Conservation (phyloP, 2,329 filamentous ascomycete species). For the Alternaria gansuensis region DNA sequence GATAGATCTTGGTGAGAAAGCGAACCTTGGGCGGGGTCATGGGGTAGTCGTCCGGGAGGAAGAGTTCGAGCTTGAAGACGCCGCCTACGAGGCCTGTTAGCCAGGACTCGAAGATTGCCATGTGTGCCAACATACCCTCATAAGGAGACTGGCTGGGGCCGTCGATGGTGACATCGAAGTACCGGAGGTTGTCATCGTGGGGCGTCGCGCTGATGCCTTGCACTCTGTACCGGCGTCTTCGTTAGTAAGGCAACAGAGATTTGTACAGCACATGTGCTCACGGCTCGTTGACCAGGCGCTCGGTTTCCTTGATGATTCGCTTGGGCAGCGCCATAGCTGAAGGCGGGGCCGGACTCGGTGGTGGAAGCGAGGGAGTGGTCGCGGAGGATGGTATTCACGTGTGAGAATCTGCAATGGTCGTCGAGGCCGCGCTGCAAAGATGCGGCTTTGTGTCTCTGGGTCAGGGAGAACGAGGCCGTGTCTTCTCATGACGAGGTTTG, state of each 20-base stretch:
- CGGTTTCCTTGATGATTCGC: slow-evolving; percentile 97
- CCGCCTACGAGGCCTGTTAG: slow-evolving; percentile 64
- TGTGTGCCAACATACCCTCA: slow-evolving; percentile 72
- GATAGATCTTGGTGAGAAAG: slow-evolving; percentile 98
- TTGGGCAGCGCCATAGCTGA: slow-evolving; percentile 77
- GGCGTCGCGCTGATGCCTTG: slow-evolving; percentile 95
- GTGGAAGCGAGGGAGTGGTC: slow-evolving; percentile 5
- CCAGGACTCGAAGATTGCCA: background rate
- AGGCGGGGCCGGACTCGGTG: slow-evolving; percentile 15
- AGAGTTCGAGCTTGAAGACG: slow-evolving; percentile 95
- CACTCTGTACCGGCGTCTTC: slow-evolving; percentile 66
- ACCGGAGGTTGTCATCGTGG: slow-evolving; percentile 95
- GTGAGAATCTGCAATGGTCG: background rate
- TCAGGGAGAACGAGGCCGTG: slow-evolving; percentile 5
- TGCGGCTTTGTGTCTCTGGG: slow-evolving; percentile 6
- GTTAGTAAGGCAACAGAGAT: slow-evolving; percentile 14
- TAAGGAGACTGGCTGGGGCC: slow-evolving; percentile 93
- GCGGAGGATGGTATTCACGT: slow-evolving; percentile 7
- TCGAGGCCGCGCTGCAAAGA: background rate
- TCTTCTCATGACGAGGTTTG: slow-evolving; percentile 15
- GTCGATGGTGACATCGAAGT: slow-evolving; percentile 97
- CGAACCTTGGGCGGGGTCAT: slow-evolving; percentile 99
- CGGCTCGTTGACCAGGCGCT: slow-evolving; percentile 96
- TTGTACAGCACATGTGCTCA: slow-evolving; percentile 59
- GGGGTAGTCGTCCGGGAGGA: slow-evolving; percentile 97